phyloP scores from a whole-genome alignment of 306 rosid species.

The Spatholobus suberectus region DNA sequence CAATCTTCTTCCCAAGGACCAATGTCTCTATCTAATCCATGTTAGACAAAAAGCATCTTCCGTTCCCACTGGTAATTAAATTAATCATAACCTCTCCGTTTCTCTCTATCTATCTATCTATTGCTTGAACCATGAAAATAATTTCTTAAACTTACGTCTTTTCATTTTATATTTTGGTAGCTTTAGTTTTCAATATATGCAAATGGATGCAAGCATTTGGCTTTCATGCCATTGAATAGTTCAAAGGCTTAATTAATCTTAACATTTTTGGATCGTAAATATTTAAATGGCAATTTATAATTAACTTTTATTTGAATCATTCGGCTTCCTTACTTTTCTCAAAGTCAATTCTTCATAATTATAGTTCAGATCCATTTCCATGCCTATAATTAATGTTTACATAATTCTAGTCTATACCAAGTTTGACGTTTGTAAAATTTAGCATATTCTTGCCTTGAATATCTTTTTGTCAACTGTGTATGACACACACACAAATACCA shows the following conservation, averaged over 20 bases:
- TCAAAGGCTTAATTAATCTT: background rate
- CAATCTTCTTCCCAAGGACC: constrained; percentile 73
- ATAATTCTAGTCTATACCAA: background rate
- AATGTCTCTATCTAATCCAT: constrained; percentile 65
- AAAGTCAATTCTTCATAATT: no score
- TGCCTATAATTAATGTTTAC: background rate
- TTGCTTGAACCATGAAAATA: background rate
- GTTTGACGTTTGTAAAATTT: no score
- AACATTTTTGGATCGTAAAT: background rate
- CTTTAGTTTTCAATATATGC: background rate
- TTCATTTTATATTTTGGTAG: background rate
- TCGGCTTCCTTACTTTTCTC: no score
- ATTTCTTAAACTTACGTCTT: no score
- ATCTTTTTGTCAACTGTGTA: no score
- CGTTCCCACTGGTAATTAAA: constrained; percentile 42
- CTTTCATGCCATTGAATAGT: background rate
- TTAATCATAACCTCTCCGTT: no score
- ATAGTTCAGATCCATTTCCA: no score
- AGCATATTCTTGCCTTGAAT: no score
- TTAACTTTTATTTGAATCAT: no score
- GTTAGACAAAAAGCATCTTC: constrained; percentile 51
- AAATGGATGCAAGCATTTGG: no score
- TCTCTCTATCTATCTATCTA: background rate
- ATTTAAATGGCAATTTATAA: no score
- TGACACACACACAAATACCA: no score